Base-by-base conservation (phyloP, 2,329 filamentous ascomycete genomes). In the Arthrobotrys pseudoclavata region DNA sequence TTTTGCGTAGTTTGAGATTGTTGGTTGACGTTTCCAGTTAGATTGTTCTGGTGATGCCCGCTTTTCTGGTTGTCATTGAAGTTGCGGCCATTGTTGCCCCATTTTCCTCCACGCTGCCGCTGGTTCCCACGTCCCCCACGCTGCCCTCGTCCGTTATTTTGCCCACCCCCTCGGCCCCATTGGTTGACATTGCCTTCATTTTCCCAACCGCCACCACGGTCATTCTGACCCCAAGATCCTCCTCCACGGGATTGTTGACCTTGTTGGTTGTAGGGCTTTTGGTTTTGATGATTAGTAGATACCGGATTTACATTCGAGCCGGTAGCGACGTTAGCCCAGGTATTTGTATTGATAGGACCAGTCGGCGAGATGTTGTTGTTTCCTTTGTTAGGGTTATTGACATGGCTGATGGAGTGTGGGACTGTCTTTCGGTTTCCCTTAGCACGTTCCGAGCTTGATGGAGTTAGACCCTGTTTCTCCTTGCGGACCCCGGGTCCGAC, bases 401-500 rank as follows among this genome's bases (percentile, higher is more conserved):
- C 29, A n/a, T 60, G 22, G 5, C n/a, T 40, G 4, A 37, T 13
- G 3, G 40, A 34, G 2, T 66, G 40, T 22, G 40, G 40, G 2
- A 9, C 18, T 4, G 40, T 24, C 26, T 69, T 69, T 15, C 22
- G 20, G 13, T 24, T 40, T 37, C 15, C 31, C 31, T 62, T 68
- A 4, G 42, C n/a, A 9, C 12, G 24, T 47, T 40, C 40, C 20
- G 37, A 42, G 12, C 42, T 72, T 1, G 60, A 69, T 4, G 57
- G 64, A 29, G 64, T 69, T 10, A 13, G 50, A 6, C 67, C 57
- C 18, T 29, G 50, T 40, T 63, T 57, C 20, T 57, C 3, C 4
- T 50, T 63, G 12, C 45, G 34, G 22, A 71, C 74, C 15, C 74
- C 74, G 6, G 74, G 74, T 7, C 74, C 74, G 18, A 77, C 31